Evolutionary conservation across 176 grass and related monocot species (phyloP).

Genomic region (Musa itinerans): DNA sequence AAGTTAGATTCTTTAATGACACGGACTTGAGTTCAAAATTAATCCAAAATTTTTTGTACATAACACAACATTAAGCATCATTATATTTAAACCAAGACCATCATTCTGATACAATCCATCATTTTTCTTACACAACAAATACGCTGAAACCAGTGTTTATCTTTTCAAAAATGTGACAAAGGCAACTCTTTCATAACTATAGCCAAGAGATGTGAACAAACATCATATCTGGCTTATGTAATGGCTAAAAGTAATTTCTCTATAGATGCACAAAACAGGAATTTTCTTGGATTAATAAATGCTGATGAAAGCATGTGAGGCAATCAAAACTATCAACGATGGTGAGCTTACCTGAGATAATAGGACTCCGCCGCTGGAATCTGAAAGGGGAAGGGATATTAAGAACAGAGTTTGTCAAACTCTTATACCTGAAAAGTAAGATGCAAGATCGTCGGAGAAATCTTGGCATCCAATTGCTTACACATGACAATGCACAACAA

Average conservation of each 20-base stretch:
- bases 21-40: too few relatives aligned
- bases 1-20: not conserved
- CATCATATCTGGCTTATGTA: not conserved
- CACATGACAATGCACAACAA: slow-evolving; percentile 51
- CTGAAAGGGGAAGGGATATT: slow-evolving; percentile 53
- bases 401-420: slow-evolving; percentile 41
- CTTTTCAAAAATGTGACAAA: too few relatives aligned
- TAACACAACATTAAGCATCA: too few relatives aligned
- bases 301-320: not conserved
- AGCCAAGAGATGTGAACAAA: not conserved
- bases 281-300: too few relatives aligned
- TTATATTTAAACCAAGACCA: too few relatives aligned
- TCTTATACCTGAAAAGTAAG: slow-evolving; percentile 63
- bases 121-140: too few relatives aligned
- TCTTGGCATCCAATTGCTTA: slow-evolving; percentile 61
- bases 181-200: not conserved
- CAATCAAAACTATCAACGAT: not conserved
- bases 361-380: slow-evolving; percentile 73
- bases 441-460: slow-evolving; percentile 71
- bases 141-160: too few relatives aligned
- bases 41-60: too few relatives aligned
- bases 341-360: slow-evolving; percentile 56
- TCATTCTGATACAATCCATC: too few relatives aligned
- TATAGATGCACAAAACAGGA: too few relatives aligned
- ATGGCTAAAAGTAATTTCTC: too few relatives aligned